phyloP scores from a whole-genome alignment of 805 yeast species.

The Kuraishia floccosa region DNA sequence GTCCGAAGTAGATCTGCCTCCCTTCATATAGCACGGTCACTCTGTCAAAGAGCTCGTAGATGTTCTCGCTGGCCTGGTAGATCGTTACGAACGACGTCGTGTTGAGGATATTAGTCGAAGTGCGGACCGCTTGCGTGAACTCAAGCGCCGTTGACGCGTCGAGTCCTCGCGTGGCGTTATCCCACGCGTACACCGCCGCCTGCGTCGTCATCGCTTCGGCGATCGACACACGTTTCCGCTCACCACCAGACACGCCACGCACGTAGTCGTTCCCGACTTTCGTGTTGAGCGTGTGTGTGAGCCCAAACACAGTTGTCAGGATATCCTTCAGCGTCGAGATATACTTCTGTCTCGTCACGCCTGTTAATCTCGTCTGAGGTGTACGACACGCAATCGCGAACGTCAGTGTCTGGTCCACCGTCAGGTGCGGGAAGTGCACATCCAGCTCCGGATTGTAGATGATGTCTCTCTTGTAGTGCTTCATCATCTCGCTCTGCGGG shows the following conservation, averaged over 20 bases:
- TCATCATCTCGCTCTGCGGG: slow-evolving; percentile 32
- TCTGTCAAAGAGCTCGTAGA: slow-evolving; percentile 31
- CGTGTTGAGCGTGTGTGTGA: slow-evolving; percentile 41
- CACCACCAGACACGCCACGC: slow-evolving; percentile 62
- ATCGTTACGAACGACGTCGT: slow-evolving; percentile 43
- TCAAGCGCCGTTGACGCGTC: slow-evolving; percentile 80
- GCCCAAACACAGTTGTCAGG: slow-evolving; percentile 37
- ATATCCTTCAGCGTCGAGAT: slow-evolving; percentile 43
- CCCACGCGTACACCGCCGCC: slow-evolving; percentile 46
- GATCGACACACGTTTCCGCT: slow-evolving; percentile 53
- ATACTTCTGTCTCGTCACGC: slow-evolving; percentile 43
- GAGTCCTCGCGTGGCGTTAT: slow-evolving; percentile 78
- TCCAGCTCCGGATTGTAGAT: slow-evolving; percentile 62
- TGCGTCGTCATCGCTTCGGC: slow-evolving; percentile 45
- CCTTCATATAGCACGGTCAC: slow-evolving; percentile 30
- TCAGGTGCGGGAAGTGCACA: slow-evolving; percentile 54
- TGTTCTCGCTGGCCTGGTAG: slow-evolving; percentile 30
- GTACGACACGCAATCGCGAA: slow-evolving; percentile 52
- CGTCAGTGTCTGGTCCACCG: slow-evolving; percentile 54
- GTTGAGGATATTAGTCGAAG: slow-evolving; percentile 39
- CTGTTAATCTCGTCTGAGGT: slow-evolving; percentile 50
- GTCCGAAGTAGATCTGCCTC: slow-evolving; percentile 28
- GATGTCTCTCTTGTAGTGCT: slow-evolving; percentile 56
- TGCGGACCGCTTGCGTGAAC: slow-evolving; percentile 55
- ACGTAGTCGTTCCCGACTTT: slow-evolving; percentile 53